Base-by-base conservation (phyloP, 2,329 filamentous ascomycete genomes). In the Endoconidiophora laricicola region DNA sequence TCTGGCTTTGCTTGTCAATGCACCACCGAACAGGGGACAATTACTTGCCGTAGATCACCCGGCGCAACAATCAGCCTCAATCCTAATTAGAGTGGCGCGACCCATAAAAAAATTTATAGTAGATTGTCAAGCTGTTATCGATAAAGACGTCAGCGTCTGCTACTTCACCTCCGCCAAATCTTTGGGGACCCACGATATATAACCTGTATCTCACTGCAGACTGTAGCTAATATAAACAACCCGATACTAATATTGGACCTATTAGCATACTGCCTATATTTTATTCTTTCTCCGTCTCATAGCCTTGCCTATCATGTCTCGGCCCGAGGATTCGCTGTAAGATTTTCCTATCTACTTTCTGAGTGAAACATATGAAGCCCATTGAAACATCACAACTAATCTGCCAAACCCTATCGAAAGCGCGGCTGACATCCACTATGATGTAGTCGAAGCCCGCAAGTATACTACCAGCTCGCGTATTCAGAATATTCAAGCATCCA, bases 391-490 rank as follows among this genome's bases (percentile, higher is more conserved):
- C 20, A 24, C 18, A 20, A n/a, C 23, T n/a, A 20, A 12, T 16
- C 18, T 12, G 12, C 3, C 29, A n/a, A 10, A 12, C 22, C 14
- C 22, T 9, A 45, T 24, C 14, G 12, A 24, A 63, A 93, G 86
- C 62, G 86, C 88, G 46, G 90, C 91, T 56, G 91, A 98, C 68
- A 82, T 96, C 62, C 93, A 94, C 72, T 98, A 98, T 74, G 83
- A 95, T 71, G 90, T 96, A 69, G 73, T 74, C 65, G 90, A 95
- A 72, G 90, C 91, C 29, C 83, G 85, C 63, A 96, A 96, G 72
- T 98, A 98, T 71, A 96, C 91, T 6, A 95, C 90, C 3, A 90
- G 81, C 56, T 94, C 87, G 3, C 86, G 91, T 56, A 96, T 98
- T 62, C 86, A 91, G 60, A 87, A 85, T 58, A 94, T 98, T 59